These are phyloP conservation scores for Neurospora terricola DNA, from an alignment of 495 filamentous ascomycete genomes.

Conservation along the genomic window DNA sequence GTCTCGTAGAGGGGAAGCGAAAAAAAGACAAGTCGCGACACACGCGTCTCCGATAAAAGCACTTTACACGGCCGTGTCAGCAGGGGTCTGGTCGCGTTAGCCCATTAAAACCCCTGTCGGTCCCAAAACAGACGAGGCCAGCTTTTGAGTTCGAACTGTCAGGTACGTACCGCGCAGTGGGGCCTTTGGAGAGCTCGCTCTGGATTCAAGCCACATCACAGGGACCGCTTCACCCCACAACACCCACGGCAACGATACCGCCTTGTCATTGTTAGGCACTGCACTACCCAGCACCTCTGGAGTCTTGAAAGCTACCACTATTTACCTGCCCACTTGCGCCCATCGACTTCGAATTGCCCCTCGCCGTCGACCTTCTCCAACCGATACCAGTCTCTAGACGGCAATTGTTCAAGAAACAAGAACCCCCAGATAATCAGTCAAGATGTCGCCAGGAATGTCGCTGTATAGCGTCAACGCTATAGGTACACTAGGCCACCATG, in stretches of 20 bases:
- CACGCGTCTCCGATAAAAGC: slow-evolving; percentile 10
- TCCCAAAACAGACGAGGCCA: neutral
- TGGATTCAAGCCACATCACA: slow-evolving; percentile 21
- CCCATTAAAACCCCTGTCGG: slow-evolving; percentile 17
- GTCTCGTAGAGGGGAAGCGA: slow-evolving; percentile 6
- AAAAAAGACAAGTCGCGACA: slow-evolving; percentile 16
- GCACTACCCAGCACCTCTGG: neutral
- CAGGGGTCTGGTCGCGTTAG: slow-evolving; percentile 4
- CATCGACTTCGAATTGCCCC: neutral
- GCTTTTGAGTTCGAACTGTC: neutral
- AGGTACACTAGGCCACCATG: slow-evolving; percentile 35
- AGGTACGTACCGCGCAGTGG: slow-evolving; percentile 15
- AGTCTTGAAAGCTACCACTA: neutral
- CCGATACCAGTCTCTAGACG: neutral
- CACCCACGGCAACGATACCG: neutral
- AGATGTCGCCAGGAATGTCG: slow-evolving; percentile 53
- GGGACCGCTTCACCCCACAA: slow-evolving; percentile 16
- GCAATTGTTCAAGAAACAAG: neutral
- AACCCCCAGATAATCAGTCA: slow-evolving; percentile 4
- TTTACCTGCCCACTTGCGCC: neutral
- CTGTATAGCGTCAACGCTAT: slow-evolving; percentile 90
- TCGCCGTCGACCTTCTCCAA: neutral
- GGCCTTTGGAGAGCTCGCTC: slow-evolving; percentile 3
- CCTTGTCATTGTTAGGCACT: neutral
- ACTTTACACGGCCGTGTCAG: slow-evolving; percentile 17